phyloP scores from a whole-genome alignment of 106 monocot species.

The Vanilla planifolia region DNA sequence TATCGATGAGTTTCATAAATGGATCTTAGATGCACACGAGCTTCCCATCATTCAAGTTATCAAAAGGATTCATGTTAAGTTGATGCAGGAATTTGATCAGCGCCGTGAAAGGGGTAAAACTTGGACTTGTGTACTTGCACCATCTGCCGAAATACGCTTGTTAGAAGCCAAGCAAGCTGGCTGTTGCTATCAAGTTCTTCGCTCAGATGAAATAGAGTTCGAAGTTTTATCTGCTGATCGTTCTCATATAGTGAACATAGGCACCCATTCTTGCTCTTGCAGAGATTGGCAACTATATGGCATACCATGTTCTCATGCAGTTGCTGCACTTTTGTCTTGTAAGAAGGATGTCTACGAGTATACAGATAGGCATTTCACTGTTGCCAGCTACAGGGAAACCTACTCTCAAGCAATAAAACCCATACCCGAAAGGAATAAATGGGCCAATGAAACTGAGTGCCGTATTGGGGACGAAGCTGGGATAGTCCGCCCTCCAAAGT shows the following conservation, averaged over 20 bases:
- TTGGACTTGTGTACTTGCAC: constrained; percentile 38
- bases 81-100: constrained; percentile 39
- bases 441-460: constrained; percentile 18
- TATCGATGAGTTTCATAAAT: constrained; percentile 38
- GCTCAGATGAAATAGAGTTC: constrained; percentile 62
- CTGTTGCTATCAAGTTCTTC: constrained; percentile 42
- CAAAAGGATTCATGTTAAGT: constrained; percentile 33
- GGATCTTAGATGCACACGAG: constrained; percentile 51
- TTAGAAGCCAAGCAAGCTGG: constrained; percentile 23
- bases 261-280: constrained; percentile 43
- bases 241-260: constrained; percentile 60
- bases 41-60: constrained; percentile 64
- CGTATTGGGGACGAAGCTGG: constrained; percentile 11
- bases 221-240: constrained; percentile 46
- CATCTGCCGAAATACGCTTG: constrained; percentile 41
- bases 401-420: constrained; percentile 40
- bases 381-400: constrained; percentile 27
- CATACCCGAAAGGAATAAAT: constrained; percentile 30
- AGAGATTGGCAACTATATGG: constrained; percentile 65
- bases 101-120: constrained; percentile 17
- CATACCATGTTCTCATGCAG: constrained; percentile 62
- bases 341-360: constrained; percentile 44
- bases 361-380: constrained; percentile 34
- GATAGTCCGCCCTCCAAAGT: constrained; percentile 47
- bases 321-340: constrained; percentile 45